Percentiles rank a stretch among this genome's conserved stretches.
Evolutionary conservation across 1,139 yeast genomes (phyloP).

Genomic region (Nakaseomyces bracarensis): DNA sequence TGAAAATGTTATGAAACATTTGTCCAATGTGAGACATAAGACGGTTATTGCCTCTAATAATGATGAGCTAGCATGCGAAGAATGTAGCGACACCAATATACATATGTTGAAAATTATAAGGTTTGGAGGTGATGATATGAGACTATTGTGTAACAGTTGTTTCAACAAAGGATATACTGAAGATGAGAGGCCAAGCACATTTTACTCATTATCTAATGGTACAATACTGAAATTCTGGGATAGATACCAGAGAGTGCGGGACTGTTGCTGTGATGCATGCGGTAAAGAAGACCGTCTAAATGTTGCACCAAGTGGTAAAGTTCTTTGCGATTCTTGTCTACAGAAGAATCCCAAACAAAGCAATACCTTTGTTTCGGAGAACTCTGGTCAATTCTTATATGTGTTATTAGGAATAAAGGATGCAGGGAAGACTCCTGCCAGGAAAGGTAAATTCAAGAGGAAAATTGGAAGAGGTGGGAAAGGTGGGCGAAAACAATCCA

Average conservation of each 20-base stretch:
- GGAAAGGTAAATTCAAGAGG: constrained; percentile 20
- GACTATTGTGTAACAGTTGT: constrained; percentile 44
- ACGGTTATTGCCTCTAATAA: constrained; percentile 33
- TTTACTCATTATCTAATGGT: constrained; percentile 47
- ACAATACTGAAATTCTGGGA: constrained; percentile 43
- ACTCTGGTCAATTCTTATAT: constrained; percentile 41
- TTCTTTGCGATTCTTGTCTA: constrained; percentile 41
- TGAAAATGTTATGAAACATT: constrained; percentile 38
- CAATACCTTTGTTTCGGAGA: constrained; percentile 37
- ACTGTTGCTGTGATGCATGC: constrained; percentile 42
- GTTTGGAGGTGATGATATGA: constrained; percentile 50
- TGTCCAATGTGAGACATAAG: constrained; percentile 49
- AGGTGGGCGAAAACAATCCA: constrained; percentile 14
- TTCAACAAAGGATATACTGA: constrained; percentile 34
- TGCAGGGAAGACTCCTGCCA: constrained; percentile 14
- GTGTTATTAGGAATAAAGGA: constrained; percentile 46
- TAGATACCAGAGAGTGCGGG: constrained; percentile 44
- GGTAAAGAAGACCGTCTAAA: constrained; percentile 37
- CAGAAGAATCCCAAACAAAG: constrained; percentile 20
- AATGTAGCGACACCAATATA: constrained; percentile 47
- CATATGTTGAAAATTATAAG: constrained; percentile 46
- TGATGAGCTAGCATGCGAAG: constrained; percentile 48
- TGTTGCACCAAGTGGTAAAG: constrained; percentile 33
- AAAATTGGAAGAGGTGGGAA: constrained; percentile 30
- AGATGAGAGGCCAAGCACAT: constrained; percentile 40